Percentiles rank a stretch among this genome's conserved stretches.
phyloP scores from a whole-genome alignment of 805 yeast species.

The Candida maesae region DNA sequence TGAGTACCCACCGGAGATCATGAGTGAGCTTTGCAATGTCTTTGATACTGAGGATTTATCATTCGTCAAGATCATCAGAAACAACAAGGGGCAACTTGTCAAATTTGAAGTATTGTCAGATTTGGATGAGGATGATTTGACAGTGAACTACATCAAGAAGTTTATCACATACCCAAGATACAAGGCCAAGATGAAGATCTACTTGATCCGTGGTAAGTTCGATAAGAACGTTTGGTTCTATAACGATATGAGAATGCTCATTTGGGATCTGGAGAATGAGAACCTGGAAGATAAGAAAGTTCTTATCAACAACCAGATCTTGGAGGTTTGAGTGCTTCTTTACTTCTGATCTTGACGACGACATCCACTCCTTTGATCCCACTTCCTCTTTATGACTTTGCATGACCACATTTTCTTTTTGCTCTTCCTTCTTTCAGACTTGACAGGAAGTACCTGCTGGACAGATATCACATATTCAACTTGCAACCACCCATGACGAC shows the following conservation, averaged over 20 bases:
- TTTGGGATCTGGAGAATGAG: constrained; percentile 26
- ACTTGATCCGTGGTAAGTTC: constrained; percentile 25
- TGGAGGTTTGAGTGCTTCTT: no score
- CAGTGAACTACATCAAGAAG: constrained; percentile 31
- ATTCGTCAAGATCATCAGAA: constrained; percentile 37
- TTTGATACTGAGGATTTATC: constrained; percentile 24
- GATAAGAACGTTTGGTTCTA: constrained; percentile 27
- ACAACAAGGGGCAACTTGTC: constrained; percentile 35
- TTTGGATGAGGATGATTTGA: constrained; percentile 10
- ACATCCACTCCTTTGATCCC: constrained; percentile 14
- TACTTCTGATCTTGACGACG: no score
- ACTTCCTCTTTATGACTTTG: no score
- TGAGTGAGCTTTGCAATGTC: constrained; percentile 18
- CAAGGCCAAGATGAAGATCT: constrained; percentile 42
- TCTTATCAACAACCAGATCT: constrained; percentile 22
- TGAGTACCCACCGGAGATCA: constrained; percentile 7
- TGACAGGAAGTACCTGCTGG: no score
- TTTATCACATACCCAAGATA: constrained; percentile 41
- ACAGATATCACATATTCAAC: no score
- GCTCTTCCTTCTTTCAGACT: no score
- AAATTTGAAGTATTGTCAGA: constrained; percentile 33
- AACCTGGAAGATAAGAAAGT: constrained; percentile 20
- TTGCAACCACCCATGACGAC: no score
- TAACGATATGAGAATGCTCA: constrained; percentile 28
- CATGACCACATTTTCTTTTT: no score